Evolutionary conservation across 805 yeast genomes (phyloP), one percentile per base, ranked within the genome.

Genomic region (Sugiyamaella mastotermitis): DNA sequence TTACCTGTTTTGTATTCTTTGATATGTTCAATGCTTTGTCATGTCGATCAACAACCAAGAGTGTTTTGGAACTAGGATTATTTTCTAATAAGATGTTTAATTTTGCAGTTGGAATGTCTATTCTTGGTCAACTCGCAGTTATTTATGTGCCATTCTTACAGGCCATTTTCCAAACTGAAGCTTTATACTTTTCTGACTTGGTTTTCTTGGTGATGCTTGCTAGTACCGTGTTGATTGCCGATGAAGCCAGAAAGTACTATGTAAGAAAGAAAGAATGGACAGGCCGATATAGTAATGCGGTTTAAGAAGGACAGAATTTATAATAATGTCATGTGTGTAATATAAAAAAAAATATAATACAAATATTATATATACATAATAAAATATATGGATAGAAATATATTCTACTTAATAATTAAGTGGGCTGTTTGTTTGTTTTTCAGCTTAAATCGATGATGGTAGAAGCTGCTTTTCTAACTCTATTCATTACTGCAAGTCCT

Each of bases 21-120:
- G 99, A 92, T 61, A 83, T 92, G 94, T 92, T 92, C 67, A 92
- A 88, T 61, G 99, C 99, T 0, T 68, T 92, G 48, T 69, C 95
- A 11, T 90, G 97, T 61, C 84, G 97, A 54, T 94, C 94, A 47
- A 72, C 81, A 42, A 71, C 85, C 31, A 88, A 85, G 57, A 83
- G 95, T 2, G 74, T 83, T 13, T 83, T 87, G 53, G 82, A 83
- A 55, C 52, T 90, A 33, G 98, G 98, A 0, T 50, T 85, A 46
- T 67, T 73, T 49, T 69, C 72, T 5, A 92, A 92, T 64, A 74
- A 71, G 43, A 90, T 92, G 95, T 92, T 92, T 68, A 92, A 92
- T 56, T 66, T 81, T 47, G 96, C 98, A 0, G 96, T 92, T 14
- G 76, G 83, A 10, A 83, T 92, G 1, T 87, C 96, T 1, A 59